Conservation (phyloP, 129 eudicot species). For the Ambrosia artemisiifolia region DNA sequence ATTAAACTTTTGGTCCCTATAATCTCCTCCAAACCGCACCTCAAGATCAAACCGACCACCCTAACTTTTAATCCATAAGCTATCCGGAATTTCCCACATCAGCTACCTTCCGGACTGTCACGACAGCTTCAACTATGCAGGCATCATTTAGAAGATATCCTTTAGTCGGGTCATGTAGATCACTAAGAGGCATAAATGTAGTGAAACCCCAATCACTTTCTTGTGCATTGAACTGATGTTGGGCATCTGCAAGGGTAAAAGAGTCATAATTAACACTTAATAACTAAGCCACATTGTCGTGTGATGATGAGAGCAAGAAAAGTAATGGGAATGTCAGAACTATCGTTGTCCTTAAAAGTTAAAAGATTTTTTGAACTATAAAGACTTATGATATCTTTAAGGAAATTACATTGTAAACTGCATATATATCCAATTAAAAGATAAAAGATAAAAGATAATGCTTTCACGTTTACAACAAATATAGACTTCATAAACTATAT, state of each 20-base stretch:
- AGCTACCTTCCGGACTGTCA: constrained; percentile 63
- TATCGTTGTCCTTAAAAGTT: neutral
- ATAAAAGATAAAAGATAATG: neutral
- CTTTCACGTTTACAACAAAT: neutral
- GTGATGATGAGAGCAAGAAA: constrained; percentile 17
- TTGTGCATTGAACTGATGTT: constrained; percentile 72
- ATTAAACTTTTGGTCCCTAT: too few relatives aligned
- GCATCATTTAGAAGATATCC: constrained; percentile 82
- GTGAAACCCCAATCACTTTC: constrained; percentile 99
- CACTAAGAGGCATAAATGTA: constrained; percentile 88
- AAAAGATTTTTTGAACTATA: neutral
- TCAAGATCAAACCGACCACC: too few relatives aligned
- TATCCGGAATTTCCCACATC: constrained; percentile 21
- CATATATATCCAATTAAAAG: neutral
- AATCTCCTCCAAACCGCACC: too few relatives aligned
- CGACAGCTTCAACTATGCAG: constrained; percentile 82
- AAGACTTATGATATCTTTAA: neutral
- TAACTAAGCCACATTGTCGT: neutral
- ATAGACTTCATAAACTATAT: neutral
- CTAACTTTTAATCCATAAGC: too few relatives aligned
- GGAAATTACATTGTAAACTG: neutral
- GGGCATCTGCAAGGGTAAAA: constrained; percentile 59
- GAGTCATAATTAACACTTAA: constrained; percentile 15
- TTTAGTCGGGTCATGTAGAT: constrained; percentile 71
- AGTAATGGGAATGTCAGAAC: neutral